Percentiles rank a stretch among this genome's conserved stretches.
Evolutionary conservation across 2,329 filamentous ascomycete genomes (phyloP).

Genomic region (Zasmidium angulare): DNA sequence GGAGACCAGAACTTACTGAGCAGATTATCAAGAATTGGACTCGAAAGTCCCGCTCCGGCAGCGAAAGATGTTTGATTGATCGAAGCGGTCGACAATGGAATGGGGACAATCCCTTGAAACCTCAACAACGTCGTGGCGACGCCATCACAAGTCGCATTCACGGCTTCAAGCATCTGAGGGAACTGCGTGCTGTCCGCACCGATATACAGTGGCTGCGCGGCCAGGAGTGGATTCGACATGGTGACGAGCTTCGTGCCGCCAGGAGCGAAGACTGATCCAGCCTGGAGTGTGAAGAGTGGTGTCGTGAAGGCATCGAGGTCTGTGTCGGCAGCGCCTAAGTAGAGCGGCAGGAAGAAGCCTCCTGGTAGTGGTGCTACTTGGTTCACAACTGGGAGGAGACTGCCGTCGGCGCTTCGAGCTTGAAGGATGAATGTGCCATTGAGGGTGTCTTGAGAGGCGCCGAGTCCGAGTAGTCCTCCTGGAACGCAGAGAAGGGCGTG

Average conservation of each 20-base stretch:
- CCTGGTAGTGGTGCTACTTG: background rate
- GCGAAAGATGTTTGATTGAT: background rate
- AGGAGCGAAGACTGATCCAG: background rate
- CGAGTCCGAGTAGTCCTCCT: background rate
- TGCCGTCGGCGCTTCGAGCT: background rate
- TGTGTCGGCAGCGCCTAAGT: background rate
- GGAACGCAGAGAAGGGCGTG: background rate
- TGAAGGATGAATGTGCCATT: background rate
- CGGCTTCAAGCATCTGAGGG: background rate
- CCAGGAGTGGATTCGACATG: background rate
- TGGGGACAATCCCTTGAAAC: background rate
- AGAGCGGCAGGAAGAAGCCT: constrained; percentile 5
- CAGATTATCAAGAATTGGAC: constrained; percentile 1
- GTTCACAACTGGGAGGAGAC: background rate
- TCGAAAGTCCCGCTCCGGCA: background rate
- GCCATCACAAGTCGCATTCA: constrained; percentile 5
- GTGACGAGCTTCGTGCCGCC: background rate
- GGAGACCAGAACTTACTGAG: background rate
- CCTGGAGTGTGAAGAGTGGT: background rate
- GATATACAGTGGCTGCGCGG: background rate
- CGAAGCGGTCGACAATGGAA: background rate
- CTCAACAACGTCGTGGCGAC: background rate
- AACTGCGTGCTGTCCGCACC: background rate
- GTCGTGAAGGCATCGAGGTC: background rate
- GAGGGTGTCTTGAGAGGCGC: background rate